Evolutionary conservation across 495 filamentous ascomycete species (phyloP).

Genomic region (Oidiodendron maius): DNA sequence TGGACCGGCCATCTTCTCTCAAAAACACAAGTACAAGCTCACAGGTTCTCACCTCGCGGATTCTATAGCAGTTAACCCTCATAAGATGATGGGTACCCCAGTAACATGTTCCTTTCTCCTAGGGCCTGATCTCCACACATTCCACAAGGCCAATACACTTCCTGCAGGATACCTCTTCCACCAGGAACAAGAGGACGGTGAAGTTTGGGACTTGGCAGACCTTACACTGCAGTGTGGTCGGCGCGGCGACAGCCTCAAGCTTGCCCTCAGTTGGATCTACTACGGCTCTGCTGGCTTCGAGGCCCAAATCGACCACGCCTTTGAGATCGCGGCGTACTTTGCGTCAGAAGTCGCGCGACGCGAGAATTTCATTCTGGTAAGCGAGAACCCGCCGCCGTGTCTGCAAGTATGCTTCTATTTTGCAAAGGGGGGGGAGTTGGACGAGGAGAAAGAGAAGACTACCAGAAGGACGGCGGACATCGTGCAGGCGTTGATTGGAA

Average conservation of each 20-base stretch:
- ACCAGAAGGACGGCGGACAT: slow-evolving; percentile 64
- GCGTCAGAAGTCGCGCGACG: slow-evolving; percentile 34
- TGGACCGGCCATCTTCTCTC: slow-evolving; percentile 74
- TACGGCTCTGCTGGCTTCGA: slow-evolving; percentile 50
- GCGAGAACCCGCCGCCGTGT: slow-evolving; percentile 74
- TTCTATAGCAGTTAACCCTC: slow-evolving; percentile 81
- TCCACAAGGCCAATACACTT: slow-evolving; percentile 79
- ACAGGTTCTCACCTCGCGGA: slow-evolving; percentile 67
- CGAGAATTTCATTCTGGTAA: slow-evolving; percentile 63
- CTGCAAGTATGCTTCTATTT: slow-evolving; percentile 95
- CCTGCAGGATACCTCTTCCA: slow-evolving; percentile 87
- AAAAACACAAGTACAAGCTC: slow-evolving; percentile 55
- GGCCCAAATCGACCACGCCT: slow-evolving; percentile 22
- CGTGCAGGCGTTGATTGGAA: slow-evolving; percentile 54
- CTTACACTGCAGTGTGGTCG: slow-evolving; percentile 90
- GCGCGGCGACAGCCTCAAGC: slow-evolving; percentile 76
- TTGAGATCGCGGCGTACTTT: slow-evolving; percentile 20
- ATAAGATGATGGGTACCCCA: slow-evolving; percentile 94
- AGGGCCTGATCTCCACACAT: slow-evolving; percentile 63
- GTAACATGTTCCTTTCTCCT: slow-evolving; percentile 89
- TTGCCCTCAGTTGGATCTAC: slow-evolving; percentile 84
- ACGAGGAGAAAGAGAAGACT: slow-evolving; percentile 51
- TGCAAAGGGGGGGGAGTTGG: slow-evolving; percentile 49
- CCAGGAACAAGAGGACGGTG: slow-evolving; percentile 33
- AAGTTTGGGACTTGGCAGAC: slow-evolving; percentile 88